A percentile compares a stretch with the other conserved stretches of the same genome.
phyloP scores from a whole-genome alignment of 2,329 filamentous ascomycete species.

The Pezicula radicicola region DNA sequence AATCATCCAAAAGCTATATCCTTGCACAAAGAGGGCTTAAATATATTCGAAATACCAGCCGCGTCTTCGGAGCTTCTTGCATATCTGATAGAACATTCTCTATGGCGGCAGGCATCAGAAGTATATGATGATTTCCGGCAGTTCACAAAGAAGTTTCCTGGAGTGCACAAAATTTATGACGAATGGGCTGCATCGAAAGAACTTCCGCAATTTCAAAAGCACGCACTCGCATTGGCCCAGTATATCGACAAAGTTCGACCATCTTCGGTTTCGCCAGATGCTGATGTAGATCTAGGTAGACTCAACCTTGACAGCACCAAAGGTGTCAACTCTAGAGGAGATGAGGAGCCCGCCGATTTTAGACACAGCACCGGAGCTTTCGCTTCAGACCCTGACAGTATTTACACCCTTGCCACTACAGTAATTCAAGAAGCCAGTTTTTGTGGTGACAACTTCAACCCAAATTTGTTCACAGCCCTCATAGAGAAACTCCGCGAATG shows the following conservation, averaged over 20 bases:
- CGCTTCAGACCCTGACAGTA: too few relatives aligned
- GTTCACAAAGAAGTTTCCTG: neutral
- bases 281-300: neutral
- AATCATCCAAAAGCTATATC: conserved; percentile 32
- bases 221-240: conserved; percentile 13
- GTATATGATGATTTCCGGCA: conserved; percentile 16
- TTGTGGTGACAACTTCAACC: too few relatives aligned
- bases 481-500: too few relatives aligned
- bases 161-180: conserved; percentile 9
- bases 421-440: too few relatives aligned
- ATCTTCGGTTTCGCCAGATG: neutral
- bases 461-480: too few relatives aligned
- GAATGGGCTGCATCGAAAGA: neutral
- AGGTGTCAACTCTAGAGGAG: neutral
- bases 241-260: conserved; percentile 4
- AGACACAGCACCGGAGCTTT: too few relatives aligned
- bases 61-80: conserved; percentile 20
- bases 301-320: neutral
- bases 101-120: conserved; percentile 20
- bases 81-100: conserved; percentile 16
- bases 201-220: conserved; percentile 5
- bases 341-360: neutral
- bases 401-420: too few relatives aligned
- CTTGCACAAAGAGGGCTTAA: conserved; percentile 14
- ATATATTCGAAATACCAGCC: conserved; percentile 12